Base-by-base conservation (phyloP, 305 asterid genomes). In the Andrographis paniculata region DNA sequence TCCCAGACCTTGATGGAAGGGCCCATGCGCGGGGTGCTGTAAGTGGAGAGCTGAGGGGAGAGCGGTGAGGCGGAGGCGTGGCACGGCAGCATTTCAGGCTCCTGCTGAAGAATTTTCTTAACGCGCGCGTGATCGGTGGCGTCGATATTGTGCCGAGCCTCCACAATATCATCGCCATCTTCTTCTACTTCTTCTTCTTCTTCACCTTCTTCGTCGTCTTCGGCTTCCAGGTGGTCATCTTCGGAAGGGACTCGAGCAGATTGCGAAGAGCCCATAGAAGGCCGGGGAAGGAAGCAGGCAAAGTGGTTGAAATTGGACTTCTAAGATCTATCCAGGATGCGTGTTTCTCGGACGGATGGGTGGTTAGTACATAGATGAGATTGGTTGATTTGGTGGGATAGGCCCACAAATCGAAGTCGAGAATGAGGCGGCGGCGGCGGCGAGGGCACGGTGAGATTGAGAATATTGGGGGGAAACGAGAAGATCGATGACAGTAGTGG, bases 1-100 rank as follows among this genome's bases (percentile, higher is more conserved):
- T 91, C 95, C 95, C 94, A 91, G 13, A 86, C 96, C 79, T 83
- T 91, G 60, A 86, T 91, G n/a, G 94, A 77, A 2, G 96, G 85
- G 1, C 91, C 93, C 41, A 78, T 61, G 8, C 93, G 79, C 0
- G 95, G 95, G 8, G 95, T 89, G 20, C 83, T 82, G 50, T 82
- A 65, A 24, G 95, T 64, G 52, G 99, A 91, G 17, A 80, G 84
- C 81, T 91, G 98, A 30, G 98, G 96, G 31, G 94, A 85, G 0
- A 89, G 85, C 9, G 98, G 98, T 6, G 99, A 91, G 3, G 94
- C 96, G 27, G 99, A 86, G 48, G 94, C 79, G 74, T 86, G 95
- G 71, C 81, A 91, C 14, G 95, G 95, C 52, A 81, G 80, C 78
- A 83, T 91, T 61, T 91, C 99, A 7, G 99, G 99, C 61, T 91